Conservation (phyloP, 768 basidiomycete genomes). For the Holtermannia corniformis region DNA sequence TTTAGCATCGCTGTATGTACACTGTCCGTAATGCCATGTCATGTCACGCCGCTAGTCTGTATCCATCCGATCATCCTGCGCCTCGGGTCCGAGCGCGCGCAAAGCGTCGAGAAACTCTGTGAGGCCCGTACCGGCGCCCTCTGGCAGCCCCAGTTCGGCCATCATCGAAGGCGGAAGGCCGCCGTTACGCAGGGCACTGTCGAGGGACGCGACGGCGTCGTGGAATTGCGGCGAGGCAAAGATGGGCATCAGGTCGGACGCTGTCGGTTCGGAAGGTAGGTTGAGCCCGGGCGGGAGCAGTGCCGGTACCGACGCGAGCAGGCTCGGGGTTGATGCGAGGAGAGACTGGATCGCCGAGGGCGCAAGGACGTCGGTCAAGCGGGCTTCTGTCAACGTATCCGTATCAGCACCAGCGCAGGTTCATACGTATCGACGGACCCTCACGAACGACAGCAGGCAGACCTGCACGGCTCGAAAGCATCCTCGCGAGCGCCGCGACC, state of each 20-base stretch:
- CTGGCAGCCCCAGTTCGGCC: slow-evolving; percentile 67
- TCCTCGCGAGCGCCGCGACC: background rate
- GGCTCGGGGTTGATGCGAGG: slow-evolving; percentile 52
- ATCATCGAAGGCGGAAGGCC: slow-evolving; percentile 61
- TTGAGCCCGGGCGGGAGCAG: slow-evolving; percentile 73
- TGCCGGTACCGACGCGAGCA: slow-evolving; percentile 63
- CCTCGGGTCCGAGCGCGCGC: slow-evolving; percentile 56
- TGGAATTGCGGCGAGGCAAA: slow-evolving; percentile 78
- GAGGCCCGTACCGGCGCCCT: slow-evolving; percentile 70
- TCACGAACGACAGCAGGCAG: background rate
- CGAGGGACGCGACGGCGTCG: slow-evolving; percentile 65
- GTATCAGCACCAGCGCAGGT: no score
- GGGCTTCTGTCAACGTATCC: slow-evolving; percentile 16
- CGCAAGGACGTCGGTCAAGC: slow-evolving; percentile 33
- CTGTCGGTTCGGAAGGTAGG: slow-evolving; percentile 50
- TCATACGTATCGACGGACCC: background rate
- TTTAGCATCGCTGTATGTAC: no score
- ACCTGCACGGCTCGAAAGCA: background rate
- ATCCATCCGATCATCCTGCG: slow-evolving; percentile 60
- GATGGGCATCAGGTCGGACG: slow-evolving; percentile 62
- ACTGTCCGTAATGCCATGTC: background rate
- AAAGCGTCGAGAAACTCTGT: slow-evolving; percentile 72
- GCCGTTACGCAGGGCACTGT: slow-evolving; percentile 75
- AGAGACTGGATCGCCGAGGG: slow-evolving; percentile 45
- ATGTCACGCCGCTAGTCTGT: slow-evolving; percentile 49